Base-by-base conservation (phyloP, 176 grass and related monocot genomes). In the Aechmea fasciata region DNA sequence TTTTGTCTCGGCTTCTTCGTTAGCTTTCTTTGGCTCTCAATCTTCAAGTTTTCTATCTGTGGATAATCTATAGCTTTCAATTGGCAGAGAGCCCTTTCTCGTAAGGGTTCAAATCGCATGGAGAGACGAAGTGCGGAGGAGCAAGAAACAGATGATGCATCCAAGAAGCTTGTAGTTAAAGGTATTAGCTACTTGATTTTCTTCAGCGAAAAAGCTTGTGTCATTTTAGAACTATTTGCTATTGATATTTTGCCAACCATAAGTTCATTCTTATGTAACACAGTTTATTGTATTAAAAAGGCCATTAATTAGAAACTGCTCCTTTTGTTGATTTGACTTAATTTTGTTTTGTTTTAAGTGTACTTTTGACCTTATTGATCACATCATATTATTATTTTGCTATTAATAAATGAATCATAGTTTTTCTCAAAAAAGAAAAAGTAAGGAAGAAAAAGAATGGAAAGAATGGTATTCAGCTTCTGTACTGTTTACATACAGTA, bases 41-140 rank as follows among this genome's bases (percentile, higher is more conserved):
- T 50, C 13, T 78, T 3, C n/a, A 67, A 55, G 52, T 22, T 22
- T 41, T 41, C 33, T 59, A 19, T 61, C 15, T 61, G 15, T 61
- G 20, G 55, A 61, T 61, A 19, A 61, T 61, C 20, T 15, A 18
- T 61, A 49, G 68, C 48, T 48, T 1, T 66, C 51, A 24, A 63
- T 10, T 83, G 15, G 77, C 76, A 99, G 94, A 99, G 87, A 73
- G 94, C 82, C 14, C 75, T 99, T 28, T 99, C 94, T 0, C 77
- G 90, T 11, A 99, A 99, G 77, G 84, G 94, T 70, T 90, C 89
- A 51, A 88, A 87, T 47, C 81, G 84, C 52, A 65, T 55, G 11
- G 94, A 93, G 24, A 93, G 77, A 67, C 88, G 80, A 65, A 65
- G 23, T 9, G 70, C 72, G 23, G 94, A 90, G 17, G 86, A 90